A percentile compares a stretch with the other conserved stretches of the same genome.
Conservation (phyloP, 768 basidiomycete genomes). For the Postia placenta region DNA sequence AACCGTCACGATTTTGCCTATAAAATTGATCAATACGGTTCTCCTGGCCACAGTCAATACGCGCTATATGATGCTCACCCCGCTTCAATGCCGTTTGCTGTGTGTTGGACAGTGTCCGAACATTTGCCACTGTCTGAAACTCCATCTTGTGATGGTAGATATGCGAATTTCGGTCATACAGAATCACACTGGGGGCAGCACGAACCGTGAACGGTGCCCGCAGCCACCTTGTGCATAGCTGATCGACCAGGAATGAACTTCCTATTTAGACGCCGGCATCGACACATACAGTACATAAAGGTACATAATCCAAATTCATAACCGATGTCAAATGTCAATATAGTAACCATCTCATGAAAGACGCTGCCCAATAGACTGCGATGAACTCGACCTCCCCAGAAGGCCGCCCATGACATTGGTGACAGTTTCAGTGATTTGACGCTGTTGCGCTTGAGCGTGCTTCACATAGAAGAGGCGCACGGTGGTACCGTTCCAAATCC, state of each 20-base stretch:
- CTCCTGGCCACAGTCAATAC: not conserved
- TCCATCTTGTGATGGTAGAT: constrained; percentile 16
- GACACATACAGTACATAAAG: too few species aligned
- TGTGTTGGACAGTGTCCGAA: constrained; percentile 21
- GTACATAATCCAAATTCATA: too few species aligned
- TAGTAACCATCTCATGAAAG: not conserved
- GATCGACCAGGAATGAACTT: too few species aligned
- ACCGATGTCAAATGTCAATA: too few species aligned
- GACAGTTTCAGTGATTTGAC: constrained; percentile 73
- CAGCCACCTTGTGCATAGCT: too few species aligned
- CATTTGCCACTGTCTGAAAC: constrained; percentile 7
- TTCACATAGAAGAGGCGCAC: constrained; percentile 91
- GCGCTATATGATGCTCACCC: constrained; percentile 22
- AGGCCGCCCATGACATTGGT: constrained; percentile 79
- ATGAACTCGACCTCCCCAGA: constrained; percentile 39
- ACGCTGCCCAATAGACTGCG: constrained; percentile 21
- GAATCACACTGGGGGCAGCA: too few species aligned
- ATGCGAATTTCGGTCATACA: too few species aligned
- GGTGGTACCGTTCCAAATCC: constrained; percentile 87
- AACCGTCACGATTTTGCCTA: constrained; percentile 13
- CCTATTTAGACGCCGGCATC: too few species aligned
- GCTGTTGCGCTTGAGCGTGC: constrained; percentile 63
- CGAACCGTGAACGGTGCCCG: too few species aligned
- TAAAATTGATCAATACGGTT: not conserved
- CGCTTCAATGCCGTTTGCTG: constrained; percentile 32